Evolutionary conservation across 2,329 filamentous ascomycete species (phyloP), one percentile per base, ranked within the genome.

Genomic region (Dactylella cylindrospora): DNA sequence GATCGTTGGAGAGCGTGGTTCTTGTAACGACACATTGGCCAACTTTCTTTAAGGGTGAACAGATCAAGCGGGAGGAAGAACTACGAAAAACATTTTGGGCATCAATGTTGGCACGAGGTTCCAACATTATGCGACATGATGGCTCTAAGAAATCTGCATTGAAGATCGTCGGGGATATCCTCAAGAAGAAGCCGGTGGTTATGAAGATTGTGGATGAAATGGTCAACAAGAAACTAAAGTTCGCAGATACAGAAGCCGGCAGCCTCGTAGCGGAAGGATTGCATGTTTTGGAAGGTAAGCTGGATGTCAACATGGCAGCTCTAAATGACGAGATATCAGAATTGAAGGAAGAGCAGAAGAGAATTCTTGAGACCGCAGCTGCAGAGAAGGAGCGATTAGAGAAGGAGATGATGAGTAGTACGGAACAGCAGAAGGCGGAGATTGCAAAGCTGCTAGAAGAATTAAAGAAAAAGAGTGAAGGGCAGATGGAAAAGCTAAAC

Each of bases 121-220:
- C 55, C 15, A 25, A 35, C 28, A 62, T 62, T 39, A 5, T 53
- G 29, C 47, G 55, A 9, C 55, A 62, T 13, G 43, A 53, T 13
- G 49, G 55, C 2, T 62, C 55, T 19, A 29, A 15, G 2, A 62
- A 53, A 39, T 62, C 55, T 3, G 49, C 55, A 31, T 5, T 39
- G 13, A n/a, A 49, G 31, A 62, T 62, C 22, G 43, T 54, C 3
- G 44, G 44, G 19, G 36, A 31, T 19, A 35, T 62, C 13, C 38
- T 62, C 4, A 26, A 49, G 25, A 43, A 49, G 25, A 41, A 47
- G 23, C 55, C 55, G 1, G 43, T 62, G 8, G 49, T 51, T n/a
- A 51, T 62, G 17, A 62, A 52, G 43, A 62, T 62, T 26, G 55
- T 62, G 28, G 55, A 62, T 19, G 26, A 62, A 43, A 62, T 52